These are phyloP conservation scores for Pyronema omphalodes DNA, from an alignment of 495 filamentous ascomycete species.

Conservation along the genomic window DNA sequence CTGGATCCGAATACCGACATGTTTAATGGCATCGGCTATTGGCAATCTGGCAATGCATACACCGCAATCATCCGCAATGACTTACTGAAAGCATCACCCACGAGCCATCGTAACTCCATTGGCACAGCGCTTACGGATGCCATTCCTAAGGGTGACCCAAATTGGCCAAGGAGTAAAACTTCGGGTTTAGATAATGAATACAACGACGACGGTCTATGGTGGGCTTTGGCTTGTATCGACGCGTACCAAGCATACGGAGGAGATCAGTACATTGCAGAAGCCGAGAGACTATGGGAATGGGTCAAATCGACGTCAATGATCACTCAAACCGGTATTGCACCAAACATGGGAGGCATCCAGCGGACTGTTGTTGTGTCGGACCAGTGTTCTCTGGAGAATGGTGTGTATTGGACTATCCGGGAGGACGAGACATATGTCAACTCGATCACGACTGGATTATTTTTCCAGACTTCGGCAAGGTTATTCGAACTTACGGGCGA, in stretches of 20 bases:
- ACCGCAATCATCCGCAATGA: background rate
- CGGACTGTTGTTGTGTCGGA: background rate
- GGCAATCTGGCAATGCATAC: slow-evolving; percentile 3
- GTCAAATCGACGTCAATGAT: slow-evolving; percentile 1
- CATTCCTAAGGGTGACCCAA: background rate
- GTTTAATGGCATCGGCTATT: background rate
- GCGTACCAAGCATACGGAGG: background rate
- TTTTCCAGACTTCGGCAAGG: background rate
- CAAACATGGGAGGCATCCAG: slow-evolving; percentile 4
- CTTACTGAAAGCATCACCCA: background rate
- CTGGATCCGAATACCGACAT: background rate
- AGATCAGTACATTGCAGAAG: background rate
- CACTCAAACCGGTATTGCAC: slow-evolving; percentile 3
- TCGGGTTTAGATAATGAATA: background rate
- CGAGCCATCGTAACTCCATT: background rate
- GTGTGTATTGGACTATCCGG: background rate
- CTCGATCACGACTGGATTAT: slow-evolving; percentile 1
- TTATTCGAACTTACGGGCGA: background rate
- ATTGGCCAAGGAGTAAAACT: background rate
- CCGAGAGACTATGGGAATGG: background rate
- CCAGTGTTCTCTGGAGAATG: background rate
- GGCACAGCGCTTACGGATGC: background rate
- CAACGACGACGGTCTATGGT: slow-evolving; percentile 4
- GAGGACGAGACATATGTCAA: slow-evolving; percentile 3
- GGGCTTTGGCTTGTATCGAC: background rate